These are phyloP conservation scores for Aegilops longissima DNA, from an alignment of 176 grass and related monocot species.

Conservation along the genomic window DNA sequence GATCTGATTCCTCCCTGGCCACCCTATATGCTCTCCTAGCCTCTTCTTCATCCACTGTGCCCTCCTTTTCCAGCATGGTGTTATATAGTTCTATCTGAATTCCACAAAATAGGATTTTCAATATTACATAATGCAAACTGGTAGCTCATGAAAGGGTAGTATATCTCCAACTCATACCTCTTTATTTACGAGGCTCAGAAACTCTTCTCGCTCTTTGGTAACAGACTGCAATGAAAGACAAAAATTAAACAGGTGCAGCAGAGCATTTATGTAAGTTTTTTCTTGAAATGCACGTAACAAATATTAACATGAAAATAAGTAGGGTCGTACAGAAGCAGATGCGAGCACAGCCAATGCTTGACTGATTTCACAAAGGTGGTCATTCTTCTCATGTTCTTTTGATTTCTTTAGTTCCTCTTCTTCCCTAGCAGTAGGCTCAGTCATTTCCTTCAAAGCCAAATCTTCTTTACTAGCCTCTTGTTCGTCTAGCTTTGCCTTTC, in stretches of 20 bases:
- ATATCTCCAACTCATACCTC: constrained; percentile 53
- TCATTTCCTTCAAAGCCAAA: constrained; percentile 91
- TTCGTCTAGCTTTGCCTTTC: neutral
- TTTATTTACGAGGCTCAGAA: constrained; percentile 90
- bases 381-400: constrained; percentile 62
- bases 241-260: constrained; percentile 1
- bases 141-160: constrained; percentile 5
- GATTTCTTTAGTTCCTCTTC: constrained; percentile 59
- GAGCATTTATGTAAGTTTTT: constrained; percentile 13
- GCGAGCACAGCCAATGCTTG: constrained; percentile 78
- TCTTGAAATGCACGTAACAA: constrained; percentile 10
- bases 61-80: constrained; percentile 75
- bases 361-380: constrained; percentile 76
- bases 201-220: constrained; percentile 82
- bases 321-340: constrained; percentile 84
- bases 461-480: constrained; percentile 47
- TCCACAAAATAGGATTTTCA: neutral
- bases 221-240: constrained; percentile 66
- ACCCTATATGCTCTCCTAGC: constrained; percentile 85
- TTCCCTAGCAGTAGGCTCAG: constrained; percentile 67
- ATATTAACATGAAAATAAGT: neutral
- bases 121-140: constrained; percentile 35
- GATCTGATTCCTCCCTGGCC: constrained; percentile 73
- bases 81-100: constrained; percentile 95
- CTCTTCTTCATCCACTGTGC: constrained; percentile 90